Percentiles rank a stretch among this genome's conserved stretches.
Evolutionary conservation across 495 filamentous ascomycete genomes (phyloP).

Genomic region (Penicillium desertorum): DNA sequence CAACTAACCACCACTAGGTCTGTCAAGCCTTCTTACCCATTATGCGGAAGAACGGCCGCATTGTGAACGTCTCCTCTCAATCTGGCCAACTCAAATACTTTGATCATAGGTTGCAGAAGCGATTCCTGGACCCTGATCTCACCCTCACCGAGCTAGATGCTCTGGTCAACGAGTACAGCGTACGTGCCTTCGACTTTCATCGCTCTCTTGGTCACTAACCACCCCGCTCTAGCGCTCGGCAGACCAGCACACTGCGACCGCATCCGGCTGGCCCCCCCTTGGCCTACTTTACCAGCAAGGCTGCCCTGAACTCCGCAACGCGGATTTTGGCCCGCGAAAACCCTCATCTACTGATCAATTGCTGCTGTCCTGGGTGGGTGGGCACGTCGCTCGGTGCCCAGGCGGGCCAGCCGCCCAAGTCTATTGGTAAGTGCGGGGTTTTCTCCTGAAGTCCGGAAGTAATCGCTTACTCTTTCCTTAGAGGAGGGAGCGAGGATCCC

Average conservation of each 20-base stretch:
- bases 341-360: constrained; percentile 24
- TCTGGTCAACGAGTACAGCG: neutral
- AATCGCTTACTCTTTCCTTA: neutral
- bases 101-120: constrained; percentile 9
- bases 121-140: constrained; percentile 5
- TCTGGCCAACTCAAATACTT: constrained; percentile 15
- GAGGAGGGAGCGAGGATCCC: constrained; percentile 7
- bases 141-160: neutral
- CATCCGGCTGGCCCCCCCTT: constrained; percentile 18
- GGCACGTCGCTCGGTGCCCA: constrained; percentile 11
- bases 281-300: constrained; percentile 34
- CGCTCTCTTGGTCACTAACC: neutral
- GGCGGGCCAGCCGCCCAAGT: constrained; percentile 9
- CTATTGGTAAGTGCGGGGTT: neutral
- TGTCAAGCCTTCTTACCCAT: constrained; percentile 13
- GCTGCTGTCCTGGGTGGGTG: constrained; percentile 41
- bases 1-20: neutral
- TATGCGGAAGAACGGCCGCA: constrained; percentile 22
- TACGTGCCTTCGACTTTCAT: neutral
- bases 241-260: constrained; percentile 5
- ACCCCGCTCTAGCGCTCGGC: neutral
- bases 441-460: neutral
- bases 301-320: constrained; percentile 30
- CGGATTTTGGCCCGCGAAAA: constrained; percentile 26
- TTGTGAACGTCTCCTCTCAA: constrained; percentile 35